phyloP scores from a whole-genome alignment of 2,329 filamentous ascomycete species.

The Drechslerella dactyloides region DNA sequence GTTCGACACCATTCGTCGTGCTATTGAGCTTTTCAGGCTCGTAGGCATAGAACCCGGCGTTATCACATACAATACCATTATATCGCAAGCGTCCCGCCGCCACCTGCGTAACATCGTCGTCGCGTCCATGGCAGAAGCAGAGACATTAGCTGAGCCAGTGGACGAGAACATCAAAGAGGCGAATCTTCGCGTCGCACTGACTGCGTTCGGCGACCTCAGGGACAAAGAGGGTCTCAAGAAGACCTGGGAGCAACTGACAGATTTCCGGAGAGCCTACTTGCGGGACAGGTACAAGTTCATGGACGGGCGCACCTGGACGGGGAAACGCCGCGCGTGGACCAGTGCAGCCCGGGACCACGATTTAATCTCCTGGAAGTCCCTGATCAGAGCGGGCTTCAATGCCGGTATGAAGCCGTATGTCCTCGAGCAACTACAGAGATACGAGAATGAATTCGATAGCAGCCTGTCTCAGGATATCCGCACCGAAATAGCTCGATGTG shows the following conservation, averaged over 20 bases:
- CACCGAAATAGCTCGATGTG: conserved; percentile 15
- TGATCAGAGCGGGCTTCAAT: conserved; percentile 34
- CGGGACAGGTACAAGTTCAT: neutral
- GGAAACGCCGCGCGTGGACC: no score
- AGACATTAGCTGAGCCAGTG: conserved; percentile 7
- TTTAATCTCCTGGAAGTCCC: conserved; percentile 39
- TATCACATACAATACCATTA: conserved; percentile 58
- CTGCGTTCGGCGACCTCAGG: conserved; percentile 18
- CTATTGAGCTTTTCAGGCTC: conserved; percentile 55
- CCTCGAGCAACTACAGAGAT: conserved; percentile 29
- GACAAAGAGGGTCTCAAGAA: conserved; percentile 32
- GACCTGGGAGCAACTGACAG: conserved; percentile 22
- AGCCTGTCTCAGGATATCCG: conserved; percentile 15
- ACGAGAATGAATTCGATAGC: conserved; percentile 20
- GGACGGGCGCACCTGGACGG: conserved; percentile 8
- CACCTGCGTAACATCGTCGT: conserved; percentile 54
- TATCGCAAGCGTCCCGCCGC: conserved; percentile 56
- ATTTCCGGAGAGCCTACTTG: conserved; percentile 17
- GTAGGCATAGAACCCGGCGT: conserved; percentile 55
- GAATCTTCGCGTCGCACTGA: conserved; percentile 19
- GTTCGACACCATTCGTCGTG: conserved; percentile 53
- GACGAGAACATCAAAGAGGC: conserved; percentile 8
- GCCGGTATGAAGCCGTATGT: conserved; percentile 36
- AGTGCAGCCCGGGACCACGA: conserved; percentile 16
- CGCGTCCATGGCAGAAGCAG: conserved; percentile 21